Evolutionary conservation across 78 protist species (phyloP).

Genomic region (Creolimax fragrantissima): DNA sequence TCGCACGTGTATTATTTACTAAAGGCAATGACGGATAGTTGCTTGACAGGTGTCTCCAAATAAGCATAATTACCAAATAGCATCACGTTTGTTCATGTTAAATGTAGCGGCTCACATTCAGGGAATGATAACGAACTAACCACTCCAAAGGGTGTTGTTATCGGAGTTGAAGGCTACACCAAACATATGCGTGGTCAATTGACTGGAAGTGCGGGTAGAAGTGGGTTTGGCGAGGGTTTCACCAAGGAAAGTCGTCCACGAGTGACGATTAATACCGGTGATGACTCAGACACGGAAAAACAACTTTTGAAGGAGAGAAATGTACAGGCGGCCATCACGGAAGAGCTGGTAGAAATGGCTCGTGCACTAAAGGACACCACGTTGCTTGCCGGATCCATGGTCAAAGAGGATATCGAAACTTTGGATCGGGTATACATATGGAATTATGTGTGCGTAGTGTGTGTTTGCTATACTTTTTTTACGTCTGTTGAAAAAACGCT

Average conservation of each 20-base stretch:
- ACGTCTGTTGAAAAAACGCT: too few species aligned
- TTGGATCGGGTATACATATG: neutral
- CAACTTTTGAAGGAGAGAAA: neutral
- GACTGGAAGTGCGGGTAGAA: neutral
- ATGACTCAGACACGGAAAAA: neutral
- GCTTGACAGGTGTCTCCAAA: neutral
- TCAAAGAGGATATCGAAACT: neutral
- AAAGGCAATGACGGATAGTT: neutral
- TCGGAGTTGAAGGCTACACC: too few species aligned
- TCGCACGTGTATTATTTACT: neutral
- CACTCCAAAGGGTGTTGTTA: too few species aligned
- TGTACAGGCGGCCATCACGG: neutral
- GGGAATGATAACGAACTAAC: neutral
- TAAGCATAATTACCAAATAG: neutral
- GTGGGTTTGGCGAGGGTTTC: neutral
- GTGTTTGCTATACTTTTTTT: too few species aligned
- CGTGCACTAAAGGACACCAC: slow-evolving; percentile 1
- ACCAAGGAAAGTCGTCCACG: too few species aligned
- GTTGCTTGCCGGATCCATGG: neutral
- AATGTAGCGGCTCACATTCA: neutral
- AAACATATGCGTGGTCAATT: neutral
- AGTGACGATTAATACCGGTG: too few species aligned
- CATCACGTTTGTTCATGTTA: neutral
- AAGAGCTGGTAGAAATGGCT: neutral
- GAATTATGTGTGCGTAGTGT: too few species aligned